Evolutionary conservation across 106 monocot species (phyloP).

Genomic region (Gastrodia elata): DNA sequence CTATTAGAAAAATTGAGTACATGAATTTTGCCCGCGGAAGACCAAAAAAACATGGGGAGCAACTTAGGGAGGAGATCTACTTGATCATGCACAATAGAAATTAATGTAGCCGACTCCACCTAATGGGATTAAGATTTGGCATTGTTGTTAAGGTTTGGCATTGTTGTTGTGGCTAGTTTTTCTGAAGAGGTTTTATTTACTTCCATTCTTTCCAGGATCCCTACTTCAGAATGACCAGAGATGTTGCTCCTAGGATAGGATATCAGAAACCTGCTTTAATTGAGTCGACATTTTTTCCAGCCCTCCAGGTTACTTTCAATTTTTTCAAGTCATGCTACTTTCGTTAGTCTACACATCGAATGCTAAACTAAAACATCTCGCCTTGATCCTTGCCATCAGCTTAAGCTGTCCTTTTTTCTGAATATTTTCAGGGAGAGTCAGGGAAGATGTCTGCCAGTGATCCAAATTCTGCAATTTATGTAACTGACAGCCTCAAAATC

Average conservation of each 20-base stretch:
- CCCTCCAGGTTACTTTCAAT: conserved; percentile 99
- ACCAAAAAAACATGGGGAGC: too few relatives aligned
- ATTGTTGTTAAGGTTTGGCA: background rate
- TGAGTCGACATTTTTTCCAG: conserved; percentile 95
- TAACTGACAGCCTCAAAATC: conserved; percentile 81
- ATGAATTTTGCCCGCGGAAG: too few relatives aligned
- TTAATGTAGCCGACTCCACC: too few relatives aligned
- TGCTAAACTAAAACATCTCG: background rate
- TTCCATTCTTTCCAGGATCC: conserved; percentile 54
- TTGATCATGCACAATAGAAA: too few relatives aligned
- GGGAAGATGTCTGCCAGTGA: conserved; percentile 99
- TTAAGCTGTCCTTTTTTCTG: conserved; percentile 8
- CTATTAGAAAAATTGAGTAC: too few relatives aligned
- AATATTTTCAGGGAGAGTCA: conserved; percentile 60
- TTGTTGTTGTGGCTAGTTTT: background rate
- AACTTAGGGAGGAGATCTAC: too few relatives aligned
- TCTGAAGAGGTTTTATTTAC: background rate
- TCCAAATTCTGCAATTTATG: conserved; percentile 98
- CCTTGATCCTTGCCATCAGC: background rate
- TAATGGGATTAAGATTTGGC: too few relatives aligned
- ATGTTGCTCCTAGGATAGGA: conserved; percentile 99
- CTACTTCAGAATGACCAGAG: conserved; percentile 97
- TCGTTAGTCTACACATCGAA: background rate
- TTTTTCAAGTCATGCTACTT: background rate
- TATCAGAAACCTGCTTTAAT: conserved; percentile 94